These are phyloP conservation scores for Eucommia ulmoides DNA, from an alignment of 257 asterid genomes.

Conservation along the genomic window DNA sequence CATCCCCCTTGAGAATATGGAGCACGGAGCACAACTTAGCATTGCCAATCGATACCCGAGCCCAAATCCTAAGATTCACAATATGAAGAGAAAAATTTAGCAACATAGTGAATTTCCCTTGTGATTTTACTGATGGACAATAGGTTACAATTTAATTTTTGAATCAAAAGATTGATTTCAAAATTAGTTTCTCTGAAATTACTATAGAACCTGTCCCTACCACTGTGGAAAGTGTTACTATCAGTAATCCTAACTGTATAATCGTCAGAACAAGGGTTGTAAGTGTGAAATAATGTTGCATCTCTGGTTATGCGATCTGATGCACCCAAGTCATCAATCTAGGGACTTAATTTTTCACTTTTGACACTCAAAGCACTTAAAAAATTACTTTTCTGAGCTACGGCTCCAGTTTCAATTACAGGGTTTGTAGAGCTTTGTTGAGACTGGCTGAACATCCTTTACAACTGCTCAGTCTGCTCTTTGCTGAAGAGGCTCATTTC, in stretches of 20 bases:
- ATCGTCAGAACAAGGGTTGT: no score
- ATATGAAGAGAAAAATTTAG: background rate
- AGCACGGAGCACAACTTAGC: background rate
- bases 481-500: background rate
- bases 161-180: background rate
- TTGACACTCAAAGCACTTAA: background rate
- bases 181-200: no score
- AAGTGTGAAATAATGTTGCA: background rate
- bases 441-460: background rate
- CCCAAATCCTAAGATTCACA: background rate
- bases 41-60: background rate
- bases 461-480: background rate
- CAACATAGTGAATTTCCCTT: background rate
- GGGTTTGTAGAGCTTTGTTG: background rate
- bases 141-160: no score
- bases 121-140: background rate
- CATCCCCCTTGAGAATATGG: background rate
- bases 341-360: background rate
- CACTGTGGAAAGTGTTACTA: no score
- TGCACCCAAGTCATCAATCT: slow-evolving; percentile 1
- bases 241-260: no score
- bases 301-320: slow-evolving; percentile 2
- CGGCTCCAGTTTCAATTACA: background rate
- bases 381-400: slow-evolving; percentile 3
- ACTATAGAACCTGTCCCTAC: no score